Evolutionary conservation across 768 basidiomycete species (phyloP), one percentile per base, ranked within the genome.

Genomic region (Royoungia palumana): DNA sequence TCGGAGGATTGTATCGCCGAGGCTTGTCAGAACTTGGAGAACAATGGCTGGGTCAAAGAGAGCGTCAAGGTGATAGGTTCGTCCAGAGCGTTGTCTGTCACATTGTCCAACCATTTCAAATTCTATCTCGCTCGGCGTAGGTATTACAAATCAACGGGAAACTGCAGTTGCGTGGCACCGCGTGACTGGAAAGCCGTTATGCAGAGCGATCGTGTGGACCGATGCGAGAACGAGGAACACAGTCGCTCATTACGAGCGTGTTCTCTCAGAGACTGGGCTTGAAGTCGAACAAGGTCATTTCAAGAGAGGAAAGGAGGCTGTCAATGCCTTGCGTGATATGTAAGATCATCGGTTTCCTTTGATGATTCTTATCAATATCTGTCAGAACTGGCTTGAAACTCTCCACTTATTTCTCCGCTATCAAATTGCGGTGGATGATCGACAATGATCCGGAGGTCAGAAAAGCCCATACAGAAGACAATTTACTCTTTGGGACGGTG

Each of bases 141-240:
- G 94, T 21, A 90, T 98, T 70, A 97, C 95, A 35, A 99, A 97
- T 65, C 95, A 98, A 70, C 85, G 96, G 46, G 96, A 98, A 69
- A 98, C 96, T 1, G 83, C 94, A 3, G 83, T 98, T 25, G 89
- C 83, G 16, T 98, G 96, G 96, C 89, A 89, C 63, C 80, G 87
- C 51, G 78, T 75, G 62, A 94, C 94, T 0, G 96, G 96, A 36
- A 87, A 89, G 67, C 87, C 94, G 0, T 68, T 96, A 5, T 90
- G 89, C 70, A 81, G 76, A 45, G 90, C 92, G 20, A 89, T 99
- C 59, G 96, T 97, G 11, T 99, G 96, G 96, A 85, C 88, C 51
- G 96, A 99, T 66, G 84, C 85, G n/a, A 82, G 96, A 41, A 97
- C 91, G 47, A 90, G 88, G 59, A 81, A 83, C 56, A 79, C 80